Percentiles rank a stretch among this genome's conserved stretches.
These are phyloP conservation scores for Danielia reshetovae DNA, from an alignment of 805 yeast species.

Conservation along the genomic window DNA sequence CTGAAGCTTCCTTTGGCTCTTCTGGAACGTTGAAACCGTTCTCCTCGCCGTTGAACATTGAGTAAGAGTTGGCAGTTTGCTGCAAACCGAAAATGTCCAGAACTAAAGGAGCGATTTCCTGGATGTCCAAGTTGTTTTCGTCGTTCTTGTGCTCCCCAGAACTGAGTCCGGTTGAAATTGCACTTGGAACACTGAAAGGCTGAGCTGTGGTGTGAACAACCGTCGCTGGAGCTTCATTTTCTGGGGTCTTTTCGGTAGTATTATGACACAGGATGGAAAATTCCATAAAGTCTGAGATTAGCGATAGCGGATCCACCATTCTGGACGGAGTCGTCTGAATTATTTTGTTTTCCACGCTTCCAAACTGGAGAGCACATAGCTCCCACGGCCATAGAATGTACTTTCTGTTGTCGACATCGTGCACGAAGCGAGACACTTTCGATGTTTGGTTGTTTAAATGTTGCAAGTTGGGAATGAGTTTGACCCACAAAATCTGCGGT, in stretches of 20 bases:
- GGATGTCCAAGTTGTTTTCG: slow-evolving; percentile 11
- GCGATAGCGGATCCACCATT: slow-evolving; percentile 25
- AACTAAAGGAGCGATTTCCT: background rate
- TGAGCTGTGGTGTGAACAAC: background rate
- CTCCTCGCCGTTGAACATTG: slow-evolving; percentile 3
- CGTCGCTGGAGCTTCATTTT: slow-evolving; percentile 1
- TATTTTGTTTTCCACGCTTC: slow-evolving; percentile 11
- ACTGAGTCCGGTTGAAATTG: slow-evolving; percentile 6
- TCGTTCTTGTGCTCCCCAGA: slow-evolving; percentile 7
- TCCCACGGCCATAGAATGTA: slow-evolving; percentile 71
- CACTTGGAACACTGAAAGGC: slow-evolving; percentile 17
- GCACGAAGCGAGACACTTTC: slow-evolving; percentile 52
- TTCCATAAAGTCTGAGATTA: slow-evolving; percentile 31
- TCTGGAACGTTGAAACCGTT: slow-evolving; percentile 9
- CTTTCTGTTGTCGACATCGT: slow-evolving; percentile 49
- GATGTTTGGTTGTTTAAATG: slow-evolving; percentile 71
- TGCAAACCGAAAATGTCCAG: slow-evolving; percentile 4
- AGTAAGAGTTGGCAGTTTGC: slow-evolving; percentile 3
- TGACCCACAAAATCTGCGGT: slow-evolving; percentile 52
- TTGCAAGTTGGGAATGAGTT: slow-evolving; percentile 60
- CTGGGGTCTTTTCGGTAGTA: no score
- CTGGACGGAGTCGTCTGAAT: background rate
- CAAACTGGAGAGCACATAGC: slow-evolving; percentile 58
- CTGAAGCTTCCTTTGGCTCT: background rate
- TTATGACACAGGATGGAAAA: slow-evolving; percentile 1